A percentile compares a stretch with the other conserved stretches of the same genome.
These are phyloP conservation scores for Tuber aestivum DNA, from an alignment of 495 filamentous ascomycete species.

Conservation along the genomic window DNA sequence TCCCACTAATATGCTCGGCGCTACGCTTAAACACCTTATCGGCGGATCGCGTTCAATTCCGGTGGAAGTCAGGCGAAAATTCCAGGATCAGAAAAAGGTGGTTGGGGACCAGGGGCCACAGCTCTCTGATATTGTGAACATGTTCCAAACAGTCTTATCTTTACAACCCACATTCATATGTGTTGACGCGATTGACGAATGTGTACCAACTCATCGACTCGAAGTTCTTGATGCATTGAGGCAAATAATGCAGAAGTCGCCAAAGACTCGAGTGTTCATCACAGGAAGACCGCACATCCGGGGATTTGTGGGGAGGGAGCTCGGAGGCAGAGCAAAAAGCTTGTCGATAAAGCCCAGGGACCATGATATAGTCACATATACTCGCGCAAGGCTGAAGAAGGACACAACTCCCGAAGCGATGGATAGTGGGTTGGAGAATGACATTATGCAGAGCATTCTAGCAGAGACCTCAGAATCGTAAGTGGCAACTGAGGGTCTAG, in stretches of 20 bases:
- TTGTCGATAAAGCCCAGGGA: not conserved
- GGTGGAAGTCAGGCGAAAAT: not conserved
- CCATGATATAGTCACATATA: not conserved
- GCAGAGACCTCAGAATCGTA: not conserved
- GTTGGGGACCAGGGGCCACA: not conserved
- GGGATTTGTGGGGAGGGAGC: not conserved
- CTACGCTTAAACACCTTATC: not conserved
- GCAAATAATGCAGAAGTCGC: too few relatives aligned
- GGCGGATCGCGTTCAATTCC: not conserved
- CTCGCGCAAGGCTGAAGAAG: not conserved
- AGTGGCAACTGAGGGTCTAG: not conserved
- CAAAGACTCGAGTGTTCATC: not conserved
- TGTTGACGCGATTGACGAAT: not conserved
- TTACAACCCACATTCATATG: not conserved
- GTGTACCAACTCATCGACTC: too few relatives aligned
- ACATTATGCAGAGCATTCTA: not conserved
- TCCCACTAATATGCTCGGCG: not conserved
- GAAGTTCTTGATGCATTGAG: too few relatives aligned
- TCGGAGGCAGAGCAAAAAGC: not conserved
- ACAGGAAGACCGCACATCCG: not conserved
- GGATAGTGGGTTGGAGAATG: not conserved
- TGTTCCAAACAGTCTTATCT: not conserved
- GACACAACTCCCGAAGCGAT: not conserved
- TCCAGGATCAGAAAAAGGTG: not conserved
- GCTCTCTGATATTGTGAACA: not conserved